Base-by-base conservation (phyloP, 2,329 filamentous ascomycete genomes). In the Parascedosporium putredinis region DNA sequence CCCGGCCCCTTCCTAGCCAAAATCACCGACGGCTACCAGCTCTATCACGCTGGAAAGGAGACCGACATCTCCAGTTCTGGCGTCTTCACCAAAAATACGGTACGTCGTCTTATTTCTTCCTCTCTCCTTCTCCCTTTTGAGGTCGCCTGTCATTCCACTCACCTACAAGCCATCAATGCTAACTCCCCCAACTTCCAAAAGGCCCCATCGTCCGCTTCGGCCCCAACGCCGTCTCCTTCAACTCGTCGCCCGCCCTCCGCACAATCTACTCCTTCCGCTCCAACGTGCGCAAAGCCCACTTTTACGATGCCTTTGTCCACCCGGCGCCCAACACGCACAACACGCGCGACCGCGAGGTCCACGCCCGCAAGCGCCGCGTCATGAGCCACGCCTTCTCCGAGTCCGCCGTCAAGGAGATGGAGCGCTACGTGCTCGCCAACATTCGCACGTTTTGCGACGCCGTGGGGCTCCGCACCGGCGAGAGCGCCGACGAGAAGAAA, bases 211-310 rank as follows among this genome's bases (percentile, higher is more conserved):
- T 91, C n/a, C 84, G 88, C 24, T 86, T 84, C 55, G 85, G 84
- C 0, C 88, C 88, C 42, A 88, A 88, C 64, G 79, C 78, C 53
- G 68, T 95, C 38, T 87, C 83, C 1, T 79, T 94, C 68, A 91
- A 93, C 71, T 83, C 80, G 50, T 76, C 76, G 53, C 74, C 75
- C 6, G 83, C 84, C 1, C 69, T 87, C 51, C 79, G 79, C 61
- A 75, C 80, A 16, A 83, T 85, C 53, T 82, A 84, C 64, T 78
- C 80, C 55, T 79, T 81, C 68, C 71, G 71, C 45, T 64, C 76
- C 61, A 82, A 82, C 53, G 78, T 83, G 25, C 69, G 74, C 64
- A 87, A 88, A 67, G 75, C 82, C 36, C 74, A 81, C 56, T 87
- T 87, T 67, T 88, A 88, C 68, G 76, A 84, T 55, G 81, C 81